A percentile compares a stretch with the other conserved stretches of the same genome.
These are phyloP conservation scores for Jaltomata sinuosa DNA, from an alignment of 257 asterid genomes.

Conservation along the genomic window DNA sequence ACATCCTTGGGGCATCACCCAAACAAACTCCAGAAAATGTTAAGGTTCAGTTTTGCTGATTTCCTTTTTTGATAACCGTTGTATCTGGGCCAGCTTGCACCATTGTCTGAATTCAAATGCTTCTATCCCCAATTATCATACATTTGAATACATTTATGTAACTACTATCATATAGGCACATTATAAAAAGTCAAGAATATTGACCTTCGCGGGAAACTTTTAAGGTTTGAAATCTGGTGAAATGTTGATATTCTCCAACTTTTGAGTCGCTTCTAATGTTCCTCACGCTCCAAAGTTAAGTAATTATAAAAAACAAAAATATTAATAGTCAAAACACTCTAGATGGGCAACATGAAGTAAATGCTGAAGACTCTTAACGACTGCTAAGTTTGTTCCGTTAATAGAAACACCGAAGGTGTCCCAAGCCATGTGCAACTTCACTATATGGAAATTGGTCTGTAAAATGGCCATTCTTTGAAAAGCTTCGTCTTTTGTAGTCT, in stretches of 20 bases:
- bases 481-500: not conserved
- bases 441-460: not conserved
- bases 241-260: not conserved
- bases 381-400: not conserved
- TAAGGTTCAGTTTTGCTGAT: no score
- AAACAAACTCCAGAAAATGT: no score
- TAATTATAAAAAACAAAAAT: not conserved
- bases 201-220: not conserved
- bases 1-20: no score
- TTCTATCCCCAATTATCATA: not conserved
- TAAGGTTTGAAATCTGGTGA: not conserved
- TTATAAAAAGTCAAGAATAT: not conserved
- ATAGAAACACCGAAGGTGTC: not conserved
- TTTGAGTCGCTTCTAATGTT: not conserved
- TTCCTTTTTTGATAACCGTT: no score
- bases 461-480: not conserved
- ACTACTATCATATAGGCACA: not conserved
- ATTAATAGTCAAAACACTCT: no score
- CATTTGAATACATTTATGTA: not conserved
- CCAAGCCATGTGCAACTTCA: not conserved
- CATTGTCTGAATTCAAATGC: not conserved
- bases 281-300: not conserved
- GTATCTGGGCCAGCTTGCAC: not conserved
- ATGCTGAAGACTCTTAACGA: not conserved
- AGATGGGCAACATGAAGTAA: not conserved